Percentiles rank a stretch among this genome's conserved stretches.
phyloP scores from a whole-genome alignment of 164 flowering plant genomes.

The Vitis rupestris region DNA sequence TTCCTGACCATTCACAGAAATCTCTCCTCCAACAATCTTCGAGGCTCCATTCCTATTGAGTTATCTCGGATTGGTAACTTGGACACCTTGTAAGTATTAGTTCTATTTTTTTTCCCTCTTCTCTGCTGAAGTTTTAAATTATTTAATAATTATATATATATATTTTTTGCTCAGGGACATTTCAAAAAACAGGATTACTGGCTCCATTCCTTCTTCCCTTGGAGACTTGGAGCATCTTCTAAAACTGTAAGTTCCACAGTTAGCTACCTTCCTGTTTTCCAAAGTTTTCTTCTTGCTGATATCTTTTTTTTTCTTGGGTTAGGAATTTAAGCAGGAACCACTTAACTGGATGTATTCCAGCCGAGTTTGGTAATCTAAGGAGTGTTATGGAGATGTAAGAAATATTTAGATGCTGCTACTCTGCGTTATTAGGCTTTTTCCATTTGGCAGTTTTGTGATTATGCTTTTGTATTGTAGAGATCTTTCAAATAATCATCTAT shows the following conservation, averaged over 20 bases:
- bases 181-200: slow-evolving; percentile 71
- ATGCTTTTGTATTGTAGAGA: slow-evolving; percentile 50
- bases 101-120: slow-evolving; percentile 8
- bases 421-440: background rate
- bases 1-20: slow-evolving; percentile 45
- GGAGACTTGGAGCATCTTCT: slow-evolving; percentile 97
- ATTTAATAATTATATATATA: background rate
- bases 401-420: background rate
- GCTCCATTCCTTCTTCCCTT: slow-evolving; percentile 74
- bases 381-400: slow-evolving; percentile 89
- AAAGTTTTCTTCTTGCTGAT: slow-evolving; percentile 10
- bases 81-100: slow-evolving; percentile 76
- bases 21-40: slow-evolving; percentile 66
- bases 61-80: slow-evolving; percentile 86
- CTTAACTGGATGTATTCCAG: slow-evolving; percentile 64
- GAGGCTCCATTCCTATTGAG: slow-evolving; percentile 83
- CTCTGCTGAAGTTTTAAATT: background rate
- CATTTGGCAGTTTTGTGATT: background rate
- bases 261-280: background rate
- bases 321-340: slow-evolving; percentile 84
- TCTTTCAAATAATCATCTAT: slow-evolving; percentile 68
- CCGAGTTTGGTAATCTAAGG: slow-evolving; percentile 88
- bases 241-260: slow-evolving; percentile 63
- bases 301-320: background rate
- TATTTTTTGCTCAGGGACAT: slow-evolving; percentile 57